Evolutionary conservation across 306 rosid genomes (phyloP).

Genomic region (Prunus dulcis): DNA sequence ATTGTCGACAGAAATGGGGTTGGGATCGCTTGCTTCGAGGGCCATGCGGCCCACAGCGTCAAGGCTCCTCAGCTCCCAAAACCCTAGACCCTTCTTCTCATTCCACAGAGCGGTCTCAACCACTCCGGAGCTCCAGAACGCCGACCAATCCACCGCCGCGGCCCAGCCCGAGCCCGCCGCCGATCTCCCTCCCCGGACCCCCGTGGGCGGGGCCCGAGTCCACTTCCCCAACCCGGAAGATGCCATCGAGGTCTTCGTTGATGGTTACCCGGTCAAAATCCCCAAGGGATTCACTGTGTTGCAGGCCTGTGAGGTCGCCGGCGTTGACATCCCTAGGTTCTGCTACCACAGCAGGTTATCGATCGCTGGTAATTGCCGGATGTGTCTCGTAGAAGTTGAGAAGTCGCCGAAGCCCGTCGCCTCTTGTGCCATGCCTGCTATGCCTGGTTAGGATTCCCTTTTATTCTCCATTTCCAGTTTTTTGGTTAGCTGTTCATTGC

Average conservation of each 20-base stretch:
- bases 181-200: constrained; percentile 54
- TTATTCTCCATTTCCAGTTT: neutral
- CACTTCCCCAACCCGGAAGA: constrained; percentile 76
- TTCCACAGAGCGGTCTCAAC: constrained; percentile 56
- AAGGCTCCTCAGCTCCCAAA: constrained; percentile 45
- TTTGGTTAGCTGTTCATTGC: neutral
- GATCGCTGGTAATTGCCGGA: constrained; percentile 95
- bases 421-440: constrained; percentile 99
- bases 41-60: constrained; percentile 62
- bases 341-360: constrained; percentile 92
- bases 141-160: constrained; percentile 61
- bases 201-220: constrained; percentile 76
- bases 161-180: constrained; percentile 38
- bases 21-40: constrained; percentile 76
- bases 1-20: constrained; percentile 52
- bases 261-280: constrained; percentile 86
- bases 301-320: constrained; percentile 97
- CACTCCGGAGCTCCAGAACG: constrained; percentile 70
- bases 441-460: constrained; percentile 45
- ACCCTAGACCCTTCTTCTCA: constrained; percentile 36
- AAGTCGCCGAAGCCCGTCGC: constrained; percentile 99
- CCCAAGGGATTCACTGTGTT: constrained; percentile 95
- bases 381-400: constrained; percentile 99
- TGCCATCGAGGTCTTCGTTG: constrained; percentile 89
- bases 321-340: constrained; percentile 89